Conservation (phyloP, 176 grass and related monocot species). For the maize (Zea mays) region DNA sequence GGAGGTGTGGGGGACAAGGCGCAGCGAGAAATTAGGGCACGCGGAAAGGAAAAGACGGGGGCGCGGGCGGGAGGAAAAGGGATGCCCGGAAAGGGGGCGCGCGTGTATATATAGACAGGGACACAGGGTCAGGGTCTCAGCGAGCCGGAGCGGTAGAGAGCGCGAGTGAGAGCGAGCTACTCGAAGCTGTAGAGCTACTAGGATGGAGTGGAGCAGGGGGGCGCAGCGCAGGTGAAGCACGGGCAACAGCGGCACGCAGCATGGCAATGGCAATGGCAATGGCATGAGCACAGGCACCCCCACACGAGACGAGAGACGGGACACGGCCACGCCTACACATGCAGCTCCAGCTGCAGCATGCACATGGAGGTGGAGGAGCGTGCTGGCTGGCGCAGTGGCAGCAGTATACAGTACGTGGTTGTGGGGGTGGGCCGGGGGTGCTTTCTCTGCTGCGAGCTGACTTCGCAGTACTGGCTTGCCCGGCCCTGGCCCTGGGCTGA, state of each 20-base stretch:
- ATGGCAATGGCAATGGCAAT: neutral
- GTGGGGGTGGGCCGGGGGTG: neutral
- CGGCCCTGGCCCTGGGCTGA: no score
- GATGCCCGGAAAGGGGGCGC: slow-evolving; percentile 29
- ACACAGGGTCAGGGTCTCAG: no score
- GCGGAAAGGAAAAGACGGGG: slow-evolving; percentile 49
- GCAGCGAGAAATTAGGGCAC: slow-evolving; percentile 71
- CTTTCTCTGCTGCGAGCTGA: slow-evolving; percentile 34
- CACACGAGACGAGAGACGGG: neutral
- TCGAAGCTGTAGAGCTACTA: no score
- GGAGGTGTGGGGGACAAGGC: slow-evolving; percentile 31
- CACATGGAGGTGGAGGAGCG: slow-evolving; percentile 1
- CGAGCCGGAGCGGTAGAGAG: no score
- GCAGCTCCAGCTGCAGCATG: neutral
- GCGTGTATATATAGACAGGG: slow-evolving; percentile 53
- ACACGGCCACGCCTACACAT: neutral
- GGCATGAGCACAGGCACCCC: neutral
- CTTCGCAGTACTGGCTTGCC: slow-evolving; percentile 32
- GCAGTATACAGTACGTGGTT: neutral
- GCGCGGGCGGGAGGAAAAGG: neutral
- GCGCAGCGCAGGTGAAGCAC: neutral
- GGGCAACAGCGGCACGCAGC: neutral
- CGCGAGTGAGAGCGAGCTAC: no score
- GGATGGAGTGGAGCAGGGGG: neutral
- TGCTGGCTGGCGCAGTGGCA: neutral